Evolutionary conservation across 495 filamentous ascomycete genomes (phyloP).

Genomic region (Penicillium canariense): DNA sequence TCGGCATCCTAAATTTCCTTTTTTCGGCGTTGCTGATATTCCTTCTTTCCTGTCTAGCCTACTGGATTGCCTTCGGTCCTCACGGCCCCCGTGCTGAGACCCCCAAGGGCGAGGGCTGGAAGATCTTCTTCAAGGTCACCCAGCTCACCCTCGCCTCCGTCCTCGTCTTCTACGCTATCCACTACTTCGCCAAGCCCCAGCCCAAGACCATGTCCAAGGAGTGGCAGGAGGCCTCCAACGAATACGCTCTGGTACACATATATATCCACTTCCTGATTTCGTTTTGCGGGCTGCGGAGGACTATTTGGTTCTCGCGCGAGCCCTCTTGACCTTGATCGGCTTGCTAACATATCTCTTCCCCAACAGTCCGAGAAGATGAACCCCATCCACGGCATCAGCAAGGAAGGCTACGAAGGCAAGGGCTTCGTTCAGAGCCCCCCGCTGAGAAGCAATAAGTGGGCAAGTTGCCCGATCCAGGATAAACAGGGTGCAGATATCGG

Average conservation of each 20-base stretch:
- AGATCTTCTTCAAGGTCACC: conserved; percentile 67
- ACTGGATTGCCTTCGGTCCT: conserved; percentile 96
- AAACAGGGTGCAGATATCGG: conserved; percentile 23
- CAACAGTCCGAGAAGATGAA: conserved; percentile 78
- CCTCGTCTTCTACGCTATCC: conserved; percentile 62
- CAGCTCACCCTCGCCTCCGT: conserved; percentile 59
- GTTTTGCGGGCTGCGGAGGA: not conserved
- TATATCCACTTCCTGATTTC: not conserved
- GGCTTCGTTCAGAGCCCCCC: conserved; percentile 76
- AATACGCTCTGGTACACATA: conserved; percentile 76
- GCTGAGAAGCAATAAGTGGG: conserved; percentile 39
- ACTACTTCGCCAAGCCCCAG: conserved; percentile 60
- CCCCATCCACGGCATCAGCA: conserved; percentile 79
- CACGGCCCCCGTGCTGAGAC: conserved; percentile 83
- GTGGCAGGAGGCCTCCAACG: conserved; percentile 88
- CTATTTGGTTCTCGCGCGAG: not conserved
- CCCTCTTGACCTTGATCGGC: not conserved
- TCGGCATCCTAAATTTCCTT: not conserved
- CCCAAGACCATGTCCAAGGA: conserved; percentile 93
- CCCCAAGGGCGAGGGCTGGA: conserved; percentile 78
- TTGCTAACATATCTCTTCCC: conserved; percentile 19
- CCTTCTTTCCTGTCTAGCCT: conserved; percentile 58
- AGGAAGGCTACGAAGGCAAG: conserved; percentile 74
- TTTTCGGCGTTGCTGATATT: conserved; percentile 21
- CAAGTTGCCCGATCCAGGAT: conserved; percentile 23